Conservation (phyloP, 140 eudicot genomes). For the Flaveria floridana region DNA sequence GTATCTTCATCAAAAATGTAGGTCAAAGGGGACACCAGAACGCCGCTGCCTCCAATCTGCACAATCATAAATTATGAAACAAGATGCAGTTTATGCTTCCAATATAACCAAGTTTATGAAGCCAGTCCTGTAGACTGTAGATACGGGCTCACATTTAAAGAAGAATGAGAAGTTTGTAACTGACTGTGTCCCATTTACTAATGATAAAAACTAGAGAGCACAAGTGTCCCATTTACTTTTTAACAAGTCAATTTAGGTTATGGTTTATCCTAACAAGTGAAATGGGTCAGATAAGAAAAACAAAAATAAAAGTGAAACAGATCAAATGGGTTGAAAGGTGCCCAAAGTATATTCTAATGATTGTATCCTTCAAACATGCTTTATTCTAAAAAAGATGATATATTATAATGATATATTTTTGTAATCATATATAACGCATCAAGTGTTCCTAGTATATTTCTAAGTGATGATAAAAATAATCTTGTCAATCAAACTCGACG, state of each 20-base stretch:
- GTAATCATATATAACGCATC: background rate
- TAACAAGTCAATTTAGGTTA: background rate
- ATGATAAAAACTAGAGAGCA: background rate
- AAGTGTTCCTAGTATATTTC: background rate
- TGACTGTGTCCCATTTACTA: too few relatives aligned
- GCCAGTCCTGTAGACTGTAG: slow-evolving; percentile 2
- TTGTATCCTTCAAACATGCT: background rate
- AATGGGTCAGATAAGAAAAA: background rate
- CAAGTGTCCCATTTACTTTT: background rate
- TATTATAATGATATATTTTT: background rate
- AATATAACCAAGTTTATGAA: background rate
- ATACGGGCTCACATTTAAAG: background rate
- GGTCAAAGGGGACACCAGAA: slow-evolving; percentile 76
- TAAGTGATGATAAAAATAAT: too few relatives aligned
- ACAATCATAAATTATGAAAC: background rate
- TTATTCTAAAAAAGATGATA: background rate
- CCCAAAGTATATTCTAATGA: background rate
- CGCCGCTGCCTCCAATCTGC: slow-evolving; percentile 98
- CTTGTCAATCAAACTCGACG: too few relatives aligned
- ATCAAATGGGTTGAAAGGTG: background rate
- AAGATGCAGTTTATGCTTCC: background rate
- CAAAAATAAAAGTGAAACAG: background rate
- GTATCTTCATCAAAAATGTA: slow-evolving; percentile 90
- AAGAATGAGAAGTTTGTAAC: slow-evolving; percentile 5
- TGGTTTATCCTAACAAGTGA: background rate